phyloP scores from a whole-genome alignment of 2,329 filamentous ascomycete genomes.

The Penicillium sp. region DNA sequence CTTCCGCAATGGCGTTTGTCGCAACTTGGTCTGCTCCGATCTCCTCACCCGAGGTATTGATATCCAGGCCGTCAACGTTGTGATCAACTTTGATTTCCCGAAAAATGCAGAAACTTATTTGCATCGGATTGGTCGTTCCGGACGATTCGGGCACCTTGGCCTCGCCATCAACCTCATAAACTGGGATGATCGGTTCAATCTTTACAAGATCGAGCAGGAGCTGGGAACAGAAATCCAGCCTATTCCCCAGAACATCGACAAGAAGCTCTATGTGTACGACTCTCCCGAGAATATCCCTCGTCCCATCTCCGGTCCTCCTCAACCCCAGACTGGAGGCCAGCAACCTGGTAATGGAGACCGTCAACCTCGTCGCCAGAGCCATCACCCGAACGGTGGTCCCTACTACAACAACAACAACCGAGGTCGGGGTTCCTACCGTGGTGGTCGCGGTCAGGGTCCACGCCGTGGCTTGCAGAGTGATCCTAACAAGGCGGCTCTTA shows the following conservation, averaged over 20 bases:
- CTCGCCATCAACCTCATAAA: conserved; percentile 98
- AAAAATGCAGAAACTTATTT: conserved; percentile 99
- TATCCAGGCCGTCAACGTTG: conserved; percentile 98
- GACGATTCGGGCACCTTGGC: conserved; percentile 93
- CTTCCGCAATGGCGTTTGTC: conserved; percentile 95
- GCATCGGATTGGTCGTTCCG: conserved; percentile 95
- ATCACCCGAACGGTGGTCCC: conserved; percentile 37
- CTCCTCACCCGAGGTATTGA: conserved; percentile 97
- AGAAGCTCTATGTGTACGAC: conserved; percentile 97
- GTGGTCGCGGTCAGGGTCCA: conserved; percentile 44
- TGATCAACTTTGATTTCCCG: conserved; percentile 99
- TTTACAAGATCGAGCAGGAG: conserved; percentile 98
- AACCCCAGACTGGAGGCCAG: conserved; percentile 21
- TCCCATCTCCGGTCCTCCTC: conserved; percentile 62
- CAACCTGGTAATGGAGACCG: conserved; percentile 30
- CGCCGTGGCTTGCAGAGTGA: conserved; percentile 40
- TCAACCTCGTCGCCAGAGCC: conserved; percentile 34
- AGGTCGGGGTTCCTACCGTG: conserved; percentile 44
- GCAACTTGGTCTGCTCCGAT: conserved; percentile 97
- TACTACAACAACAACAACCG: conserved; percentile 39
- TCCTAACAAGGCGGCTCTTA: conserved; percentile 26
- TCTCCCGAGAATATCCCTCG: conserved; percentile 91
- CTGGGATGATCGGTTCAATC: conserved; percentile 98
- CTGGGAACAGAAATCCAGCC: conserved; percentile 95
- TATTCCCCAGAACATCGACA: conserved; percentile 93